Percentiles rank a stretch among this genome's conserved stretches.
These are phyloP conservation scores for Rhynchosporium agropyri DNA, from an alignment of 2,329 filamentous ascomycete species.

Conservation along the genomic window DNA sequence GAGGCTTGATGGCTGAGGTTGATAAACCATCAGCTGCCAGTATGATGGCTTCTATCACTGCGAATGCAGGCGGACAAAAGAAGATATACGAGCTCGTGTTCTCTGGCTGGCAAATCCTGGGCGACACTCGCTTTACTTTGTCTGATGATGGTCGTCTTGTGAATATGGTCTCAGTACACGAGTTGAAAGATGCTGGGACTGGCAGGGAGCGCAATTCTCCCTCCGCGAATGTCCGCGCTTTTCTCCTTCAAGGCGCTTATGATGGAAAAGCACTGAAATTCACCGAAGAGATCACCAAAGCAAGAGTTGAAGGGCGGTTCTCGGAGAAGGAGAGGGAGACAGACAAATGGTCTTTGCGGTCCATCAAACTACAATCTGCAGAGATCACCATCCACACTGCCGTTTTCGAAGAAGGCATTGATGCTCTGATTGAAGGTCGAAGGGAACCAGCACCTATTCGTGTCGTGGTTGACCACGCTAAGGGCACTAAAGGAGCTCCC, in stretches of 20 bases:
- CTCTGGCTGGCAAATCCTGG: constrained; percentile 69
- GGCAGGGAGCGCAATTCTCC: constrained; percentile 53
- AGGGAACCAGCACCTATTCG: constrained; percentile 70
- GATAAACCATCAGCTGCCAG: constrained; percentile 74
- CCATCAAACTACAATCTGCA: constrained; percentile 63
- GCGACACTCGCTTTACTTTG: constrained; percentile 73
- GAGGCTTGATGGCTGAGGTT: constrained; percentile 79
- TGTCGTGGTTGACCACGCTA: constrained; percentile 72
- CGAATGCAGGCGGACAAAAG: constrained; percentile 61
- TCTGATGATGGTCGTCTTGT: constrained; percentile 64
- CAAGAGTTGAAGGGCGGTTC: constrained; percentile 82
- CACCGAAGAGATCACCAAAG: constrained; percentile 84
- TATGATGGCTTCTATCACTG: constrained; percentile 65
- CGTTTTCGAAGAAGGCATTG: constrained; percentile 70
- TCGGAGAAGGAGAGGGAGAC: constrained; percentile 81
- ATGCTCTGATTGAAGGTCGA: constrained; percentile 63
- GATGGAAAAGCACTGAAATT: constrained; percentile 77
- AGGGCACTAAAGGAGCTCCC: constrained; percentile 66
- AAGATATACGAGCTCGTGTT: constrained; percentile 72
- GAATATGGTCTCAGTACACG: constrained; percentile 68
- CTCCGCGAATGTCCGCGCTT: constrained; percentile 63
- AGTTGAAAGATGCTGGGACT: constrained; percentile 58
- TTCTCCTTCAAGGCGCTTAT: constrained; percentile 73
- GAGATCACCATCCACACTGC: constrained; percentile 65
- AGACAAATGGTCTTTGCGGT: constrained; percentile 77